Evolutionary conservation across 345 rosid genomes (phyloP).

Genomic region (Camelina hispida): DNA sequence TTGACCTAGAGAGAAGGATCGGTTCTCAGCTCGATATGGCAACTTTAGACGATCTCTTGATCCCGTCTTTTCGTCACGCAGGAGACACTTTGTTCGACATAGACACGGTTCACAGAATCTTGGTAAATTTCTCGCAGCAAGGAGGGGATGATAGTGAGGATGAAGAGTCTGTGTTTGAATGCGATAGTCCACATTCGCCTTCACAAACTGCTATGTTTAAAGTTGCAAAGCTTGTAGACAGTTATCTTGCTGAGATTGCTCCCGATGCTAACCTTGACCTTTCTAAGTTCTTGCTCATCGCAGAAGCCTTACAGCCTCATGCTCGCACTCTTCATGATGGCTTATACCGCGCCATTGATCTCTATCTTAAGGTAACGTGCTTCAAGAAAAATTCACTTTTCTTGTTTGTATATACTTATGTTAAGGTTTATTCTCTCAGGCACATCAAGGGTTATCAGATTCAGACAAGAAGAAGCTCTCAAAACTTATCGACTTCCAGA

Average conservation of each 20-base stretch:
- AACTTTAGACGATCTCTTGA: constrained; percentile 86
- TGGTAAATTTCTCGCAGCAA: constrained; percentile 94
- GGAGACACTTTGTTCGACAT: constrained; percentile 94
- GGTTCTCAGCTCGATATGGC: constrained; percentile 93
- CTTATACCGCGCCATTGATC: constrained; percentile 85
- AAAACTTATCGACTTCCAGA: constrained; percentile 88
- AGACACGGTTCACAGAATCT: constrained; percentile 87
- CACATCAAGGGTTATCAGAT: constrained; percentile 77
- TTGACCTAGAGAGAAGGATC: constrained; percentile 89
- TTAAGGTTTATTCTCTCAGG: constrained; percentile 49
- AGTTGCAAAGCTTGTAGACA: constrained; percentile 88
- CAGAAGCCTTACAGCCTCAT: constrained; percentile 84
- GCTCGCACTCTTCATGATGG: constrained; percentile 94
- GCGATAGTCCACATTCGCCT: constrained; percentile 78
- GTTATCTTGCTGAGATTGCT: constrained; percentile 92
- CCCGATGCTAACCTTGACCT: constrained; percentile 95
- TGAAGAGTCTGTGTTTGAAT: constrained; percentile 84
- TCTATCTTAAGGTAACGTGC: constrained; percentile 74
- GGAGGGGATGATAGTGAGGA: constrained; percentile 88
- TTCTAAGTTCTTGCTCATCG: constrained; percentile 80
- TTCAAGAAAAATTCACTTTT: neutral
- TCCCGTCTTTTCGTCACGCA: constrained; percentile 82
- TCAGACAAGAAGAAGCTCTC: constrained; percentile 82
- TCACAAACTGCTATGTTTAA: constrained; percentile 81
- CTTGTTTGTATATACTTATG: constrained; percentile 15